These are phyloP conservation scores for Epithele typhae DNA, from an alignment of 768 basidiomycete genomes.

Conservation along the genomic window DNA sequence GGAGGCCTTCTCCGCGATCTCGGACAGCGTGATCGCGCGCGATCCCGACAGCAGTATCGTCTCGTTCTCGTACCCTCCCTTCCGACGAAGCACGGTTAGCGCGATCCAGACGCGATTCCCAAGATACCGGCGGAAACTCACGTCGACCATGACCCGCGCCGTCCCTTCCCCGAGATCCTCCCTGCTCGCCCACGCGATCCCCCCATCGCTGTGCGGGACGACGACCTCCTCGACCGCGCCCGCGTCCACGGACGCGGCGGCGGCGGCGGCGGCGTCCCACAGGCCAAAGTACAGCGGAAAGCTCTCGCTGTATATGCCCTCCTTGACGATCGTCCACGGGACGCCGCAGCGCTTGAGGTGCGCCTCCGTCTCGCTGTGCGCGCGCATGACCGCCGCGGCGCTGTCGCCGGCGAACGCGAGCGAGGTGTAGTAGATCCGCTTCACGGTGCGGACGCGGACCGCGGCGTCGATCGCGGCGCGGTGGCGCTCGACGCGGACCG, in stretches of 20 bases:
- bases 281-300: conserved; percentile 29
- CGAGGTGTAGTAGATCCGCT: conserved; percentile 33
- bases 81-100: background rate
- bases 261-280: conserved; percentile 19
- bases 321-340: conserved; percentile 30
- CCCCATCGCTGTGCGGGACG: conserved; percentile 30
- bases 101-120: no score
- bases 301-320: conserved; percentile 33
- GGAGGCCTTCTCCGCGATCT: conserved; percentile 23
- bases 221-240: conserved; percentile 22
- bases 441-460: conserved; percentile 23
- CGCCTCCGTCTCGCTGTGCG: conserved; percentile 30
- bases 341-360: conserved; percentile 29
- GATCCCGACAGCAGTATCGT: conserved; percentile 26
- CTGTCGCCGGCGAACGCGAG: conserved; percentile 29
- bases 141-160: conserved; percentile 27
- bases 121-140: conserved; percentile 2
- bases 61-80: conserved; percentile 25
- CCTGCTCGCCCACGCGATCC: conserved; percentile 30
- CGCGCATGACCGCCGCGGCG: conserved; percentile 27
- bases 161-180: conserved; percentile 35
- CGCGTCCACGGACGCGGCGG: conserved; percentile 20
- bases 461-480: conserved; percentile 33
- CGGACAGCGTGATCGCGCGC: conserved; percentile 20
- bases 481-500: conserved; percentile 27